Conservation (phyloP, 2,329 filamentous ascomycete genomes). For the Basipetospora chlamydospora region DNA sequence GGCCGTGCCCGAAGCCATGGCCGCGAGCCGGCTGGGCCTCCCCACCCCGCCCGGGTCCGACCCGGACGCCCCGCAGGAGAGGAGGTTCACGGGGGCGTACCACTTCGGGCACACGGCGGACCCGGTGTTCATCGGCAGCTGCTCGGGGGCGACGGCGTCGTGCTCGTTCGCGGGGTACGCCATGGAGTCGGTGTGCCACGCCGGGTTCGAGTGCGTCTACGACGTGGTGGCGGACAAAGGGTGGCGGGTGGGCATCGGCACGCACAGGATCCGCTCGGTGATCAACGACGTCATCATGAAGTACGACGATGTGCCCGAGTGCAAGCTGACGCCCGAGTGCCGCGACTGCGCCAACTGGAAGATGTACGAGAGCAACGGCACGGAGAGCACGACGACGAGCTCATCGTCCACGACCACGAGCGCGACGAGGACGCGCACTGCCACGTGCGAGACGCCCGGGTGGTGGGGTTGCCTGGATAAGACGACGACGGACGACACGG, state of each 20-base stretch:
- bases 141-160: conserved; percentile 75
- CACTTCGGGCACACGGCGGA: conserved; percentile 96
- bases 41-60: conserved; percentile 70
- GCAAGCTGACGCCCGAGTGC: conserved; percentile 63
- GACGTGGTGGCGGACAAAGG: conserved; percentile 85
- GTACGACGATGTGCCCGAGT: conserved; percentile 69
- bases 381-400: conserved; percentile 54
- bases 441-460: conserved; percentile 81
- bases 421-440: conserved; percentile 51
- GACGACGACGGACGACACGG: conserved; percentile 29
- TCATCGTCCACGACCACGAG: conserved; percentile 42
- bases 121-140: conserved; percentile 85
- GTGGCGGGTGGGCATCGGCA: conserved; percentile 82
- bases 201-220: conserved; percentile 76
- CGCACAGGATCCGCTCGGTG: conserved; percentile 78
- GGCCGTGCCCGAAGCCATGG: conserved; percentile 79
- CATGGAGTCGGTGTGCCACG: conserved; percentile 84
- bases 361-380: conserved; percentile 85
- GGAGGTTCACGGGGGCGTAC: conserved; percentile 61
- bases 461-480: conserved; percentile 78
- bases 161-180: conserved; percentile 91
- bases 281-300: conserved; percentile 76
- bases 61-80: conserved; percentile 53
- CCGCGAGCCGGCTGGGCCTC: conserved; percentile 70
- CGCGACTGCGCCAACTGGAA: conserved; percentile 90